phyloP scores from a whole-genome alignment of 1,284 basidiomycete genomes.

The Coriolopsis trogii region DNA sequence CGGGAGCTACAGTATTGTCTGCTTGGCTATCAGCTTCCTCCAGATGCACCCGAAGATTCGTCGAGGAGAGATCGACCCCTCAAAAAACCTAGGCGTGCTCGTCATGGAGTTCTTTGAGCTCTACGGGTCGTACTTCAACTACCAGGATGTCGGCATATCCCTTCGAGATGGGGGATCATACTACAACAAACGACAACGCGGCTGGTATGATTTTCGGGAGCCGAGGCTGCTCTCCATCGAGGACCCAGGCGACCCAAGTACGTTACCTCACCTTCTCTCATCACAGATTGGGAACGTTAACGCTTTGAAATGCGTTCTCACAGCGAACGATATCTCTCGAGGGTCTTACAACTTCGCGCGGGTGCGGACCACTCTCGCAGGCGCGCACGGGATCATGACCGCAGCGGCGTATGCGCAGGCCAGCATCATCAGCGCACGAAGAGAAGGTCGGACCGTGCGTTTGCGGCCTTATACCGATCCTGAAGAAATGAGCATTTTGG shows the following conservation, averaged over 20 bases:
- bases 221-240: constrained; percentile 82
- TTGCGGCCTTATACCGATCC: constrained; percentile 51
- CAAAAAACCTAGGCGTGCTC: constrained; percentile 87
- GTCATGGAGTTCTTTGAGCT: constrained; percentile 97
- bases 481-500: constrained; percentile 79
- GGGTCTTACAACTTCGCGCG: constrained; percentile 86
- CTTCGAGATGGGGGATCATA: constrained; percentile 85
- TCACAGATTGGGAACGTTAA: constrained; percentile 8
- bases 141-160: constrained; percentile 89
- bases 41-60: constrained; percentile 98
- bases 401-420: constrained; percentile 65
- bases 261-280: constrained; percentile 40
- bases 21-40: constrained; percentile 90
- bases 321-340: constrained; percentile 92
- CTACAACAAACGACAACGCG: constrained; percentile 77
- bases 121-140: constrained; percentile 93
- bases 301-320: constrained; percentile 1
- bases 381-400: constrained; percentile 85
- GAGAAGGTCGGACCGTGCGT: constrained; percentile 47
- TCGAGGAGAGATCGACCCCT: constrained; percentile 84
- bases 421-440: constrained; percentile 57
- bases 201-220: constrained; percentile 73
- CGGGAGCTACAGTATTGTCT: constrained; percentile 94
- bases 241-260: constrained; percentile 91
- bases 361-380: constrained; percentile 83